These are phyloP conservation scores for Trametes maxima DNA, from an alignment of 768 basidiomycete genomes.

Conservation along the genomic window DNA sequence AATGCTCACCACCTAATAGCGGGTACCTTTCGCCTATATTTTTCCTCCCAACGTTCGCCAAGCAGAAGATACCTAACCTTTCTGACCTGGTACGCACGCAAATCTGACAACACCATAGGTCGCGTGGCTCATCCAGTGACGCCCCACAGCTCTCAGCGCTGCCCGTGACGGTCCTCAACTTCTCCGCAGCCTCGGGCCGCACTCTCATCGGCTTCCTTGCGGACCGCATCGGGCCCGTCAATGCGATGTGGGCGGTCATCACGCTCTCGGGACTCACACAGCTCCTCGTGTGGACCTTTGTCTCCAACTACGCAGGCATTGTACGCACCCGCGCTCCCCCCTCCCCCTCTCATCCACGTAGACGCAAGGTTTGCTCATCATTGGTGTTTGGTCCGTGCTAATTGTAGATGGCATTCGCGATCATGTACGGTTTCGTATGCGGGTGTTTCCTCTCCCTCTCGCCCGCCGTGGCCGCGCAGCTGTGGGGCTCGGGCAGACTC, in stretches of 20 bases:
- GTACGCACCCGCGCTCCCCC: constrained; percentile 9
- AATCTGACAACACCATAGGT: neutral
- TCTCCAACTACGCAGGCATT: constrained; percentile 35
- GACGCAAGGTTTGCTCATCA: neutral
- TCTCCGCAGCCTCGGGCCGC: constrained; percentile 28
- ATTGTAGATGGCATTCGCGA: constrained; percentile 34
- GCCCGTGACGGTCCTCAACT: constrained; percentile 26
- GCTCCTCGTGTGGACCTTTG: constrained; percentile 43
- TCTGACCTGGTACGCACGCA: constrained; percentile 14
- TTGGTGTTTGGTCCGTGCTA: neutral
- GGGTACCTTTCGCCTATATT: constrained; percentile 26
- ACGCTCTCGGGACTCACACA: constrained; percentile 39
- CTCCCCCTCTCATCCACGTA: neutral
- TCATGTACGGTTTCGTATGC: constrained; percentile 41
- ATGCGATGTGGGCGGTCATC: constrained; percentile 42
- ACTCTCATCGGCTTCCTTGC: constrained; percentile 40
- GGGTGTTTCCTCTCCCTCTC: constrained; percentile 41
- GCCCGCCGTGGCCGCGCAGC: constrained; percentile 34
- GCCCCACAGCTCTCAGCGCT: constrained; percentile 16
- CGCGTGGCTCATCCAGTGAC: too few relatives aligned
- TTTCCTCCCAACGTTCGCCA: constrained; percentile 26
- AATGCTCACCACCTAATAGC: neutral
- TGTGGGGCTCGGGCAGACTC: constrained; percentile 27
- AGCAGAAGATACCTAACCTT: constrained; percentile 20
- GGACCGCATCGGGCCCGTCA: constrained; percentile 43